Percentiles rank a stretch among this genome's conserved stretches.
These are phyloP conservation scores for Diaporthe sp. DNA, from an alignment of 2,329 filamentous ascomycete species.

Conservation along the genomic window DNA sequence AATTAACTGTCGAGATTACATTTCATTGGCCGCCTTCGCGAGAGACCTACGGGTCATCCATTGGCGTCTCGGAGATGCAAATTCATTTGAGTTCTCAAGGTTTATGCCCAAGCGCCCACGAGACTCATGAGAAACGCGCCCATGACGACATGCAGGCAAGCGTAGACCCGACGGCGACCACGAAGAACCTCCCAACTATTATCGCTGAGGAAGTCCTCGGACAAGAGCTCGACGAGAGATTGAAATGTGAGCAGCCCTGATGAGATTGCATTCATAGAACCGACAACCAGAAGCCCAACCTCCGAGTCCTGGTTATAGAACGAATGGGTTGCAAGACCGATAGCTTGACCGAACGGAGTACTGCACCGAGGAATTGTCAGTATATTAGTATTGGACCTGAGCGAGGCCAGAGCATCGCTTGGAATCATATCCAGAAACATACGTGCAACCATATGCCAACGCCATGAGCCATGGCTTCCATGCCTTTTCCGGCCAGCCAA, in stretches of 20 bases:
- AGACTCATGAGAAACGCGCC: conserved; percentile 10
- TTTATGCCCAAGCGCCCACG: conserved; percentile 3
- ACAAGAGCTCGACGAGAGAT: conserved; percentile 12
- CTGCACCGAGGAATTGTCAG: neutral
- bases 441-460: conserved; percentile 10
- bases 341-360: neutral
- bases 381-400: neutral
- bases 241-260: conserved; percentile 3
- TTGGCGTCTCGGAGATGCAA: too few species aligned
- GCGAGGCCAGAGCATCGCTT: neutral
- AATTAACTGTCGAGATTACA: neutral
- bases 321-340: conserved; percentile 10
- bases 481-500: neutral
- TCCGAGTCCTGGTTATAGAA: conserved; percentile 14
- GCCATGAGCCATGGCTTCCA: conserved; percentile 10
- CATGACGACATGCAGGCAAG: neutral
- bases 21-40: neutral
- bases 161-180: conserved; percentile 8
- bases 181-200: conserved; percentile 8
- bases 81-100: too few species aligned
- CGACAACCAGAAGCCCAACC: conserved; percentile 1
- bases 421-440: neutral
- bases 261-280: conserved; percentile 7
- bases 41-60: neutral
- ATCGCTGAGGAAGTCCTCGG: conserved; percentile 11